phyloP scores from a whole-genome alignment of 768 basidiomycete species.

The Mycena galericulata region DNA sequence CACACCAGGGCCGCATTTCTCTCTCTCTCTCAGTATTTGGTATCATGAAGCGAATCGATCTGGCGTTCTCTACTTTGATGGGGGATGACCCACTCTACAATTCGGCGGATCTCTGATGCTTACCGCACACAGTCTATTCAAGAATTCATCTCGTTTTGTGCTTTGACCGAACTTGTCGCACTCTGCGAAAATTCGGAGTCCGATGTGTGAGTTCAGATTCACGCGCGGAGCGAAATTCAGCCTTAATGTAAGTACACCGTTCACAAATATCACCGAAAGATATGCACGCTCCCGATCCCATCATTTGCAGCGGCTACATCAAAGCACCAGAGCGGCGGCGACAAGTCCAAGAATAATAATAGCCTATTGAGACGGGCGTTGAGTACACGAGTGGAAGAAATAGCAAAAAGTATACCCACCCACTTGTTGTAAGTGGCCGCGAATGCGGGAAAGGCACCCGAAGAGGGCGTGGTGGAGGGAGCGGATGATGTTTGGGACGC shows the following conservation, averaged over 20 bases:
- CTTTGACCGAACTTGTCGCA: no score
- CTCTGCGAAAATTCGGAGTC: neutral
- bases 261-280: constrained; percentile 5
- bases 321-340: constrained; percentile 19
- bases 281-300: neutral
- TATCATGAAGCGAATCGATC: no score
- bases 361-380: constrained; percentile 17
- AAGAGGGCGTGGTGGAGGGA: constrained; percentile 13
- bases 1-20: no score
- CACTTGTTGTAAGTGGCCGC: constrained; percentile 7
- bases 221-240: constrained; percentile 2
- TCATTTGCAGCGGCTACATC: constrained; percentile 9
- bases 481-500: constrained; percentile 20
- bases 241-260: neutral
- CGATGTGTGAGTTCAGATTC: neutral
- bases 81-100: no score
- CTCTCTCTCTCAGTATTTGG: no score
- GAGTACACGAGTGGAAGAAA: constrained; percentile 9
- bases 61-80: no score
- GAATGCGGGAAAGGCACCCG: constrained; percentile 19
- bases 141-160: no score
- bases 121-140: no score
- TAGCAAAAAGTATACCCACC: constrained; percentile 14
- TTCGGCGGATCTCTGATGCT: no score
- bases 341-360: constrained; percentile 14